Base-by-base conservation (phyloP, 306 rosid species). In the Lagenaria siceraria region DNA sequence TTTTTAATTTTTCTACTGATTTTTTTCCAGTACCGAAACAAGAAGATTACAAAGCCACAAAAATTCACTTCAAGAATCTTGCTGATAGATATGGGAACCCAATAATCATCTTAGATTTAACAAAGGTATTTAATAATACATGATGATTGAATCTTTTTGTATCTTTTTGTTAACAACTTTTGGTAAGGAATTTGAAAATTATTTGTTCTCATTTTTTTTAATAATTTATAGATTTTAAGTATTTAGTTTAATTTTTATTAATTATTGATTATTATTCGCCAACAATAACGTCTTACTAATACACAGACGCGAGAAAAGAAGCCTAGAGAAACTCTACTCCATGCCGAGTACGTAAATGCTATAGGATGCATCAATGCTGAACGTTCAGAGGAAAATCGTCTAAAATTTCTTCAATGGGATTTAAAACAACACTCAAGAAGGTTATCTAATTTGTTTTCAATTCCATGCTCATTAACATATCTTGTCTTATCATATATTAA, bases 41-140 rank as follows among this genome's bases (percentile, higher is more conserved):
- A 84, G 97, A 88, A 19, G 85, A 79, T 46, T 95, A 86, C 70
- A 88, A 86, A 63, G 97, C 97, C 51, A 92, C 99, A 22, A 88
- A 86, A 84, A 97, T 95, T 86, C 99, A 95, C 81, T 95, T 95
- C 84, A 89, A 90, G 42, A 90, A 95, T 87, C 97, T 95, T 72
- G 88, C 76, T 12, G 80, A 77, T 35, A 87, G 99, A 95, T 95
- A 95, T 74, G 97, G 97, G 83, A 87, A 89, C 75, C 97, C 97
- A 24, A 88, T 95, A 75, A 88, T 95, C 68, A 89, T 95, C 78
- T 78, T 95, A 88, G 93, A 95, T 85, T 84, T 95, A 82, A 90
- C 91, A 72, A 95, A 95, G 99, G 99, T 92, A 82, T 82, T 10
- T 7, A 27, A 11, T 48, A 4, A n/a, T 6, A 38, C 11, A 19